phyloP scores from a whole-genome alignment of 1,284 basidiomycete genomes.

The Puccinia polysora region DNA sequence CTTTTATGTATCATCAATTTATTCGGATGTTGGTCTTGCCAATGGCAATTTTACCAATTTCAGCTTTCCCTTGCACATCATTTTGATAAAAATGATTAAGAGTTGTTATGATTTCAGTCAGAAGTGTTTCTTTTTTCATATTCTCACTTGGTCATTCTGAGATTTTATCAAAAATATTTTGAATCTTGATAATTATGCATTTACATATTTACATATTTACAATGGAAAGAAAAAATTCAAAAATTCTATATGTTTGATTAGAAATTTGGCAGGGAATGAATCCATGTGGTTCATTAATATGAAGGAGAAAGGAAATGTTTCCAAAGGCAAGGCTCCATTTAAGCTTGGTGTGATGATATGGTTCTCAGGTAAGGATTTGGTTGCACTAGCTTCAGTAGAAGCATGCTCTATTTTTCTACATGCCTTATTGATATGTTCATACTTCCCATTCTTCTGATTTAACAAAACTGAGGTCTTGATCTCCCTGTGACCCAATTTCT shows the following conservation, averaged over 20 bases:
- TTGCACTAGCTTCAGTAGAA: constrained; percentile 37
- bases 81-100: constrained; percentile 28
- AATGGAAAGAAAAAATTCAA: too few relatives aligned
- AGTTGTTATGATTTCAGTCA: constrained; percentile 38
- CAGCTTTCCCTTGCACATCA: constrained; percentile 28
- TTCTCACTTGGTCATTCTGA: not conserved
- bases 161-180: not conserved
- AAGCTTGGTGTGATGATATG: constrained; percentile 40
- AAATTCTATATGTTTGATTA: constrained; percentile 40
- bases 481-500: too few relatives aligned
- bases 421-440: too few relatives aligned
- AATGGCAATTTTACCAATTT: not conserved
- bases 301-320: constrained; percentile 36
- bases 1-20: not conserved
- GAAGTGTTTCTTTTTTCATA: not conserved
- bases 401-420: not conserved
- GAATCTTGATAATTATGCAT: not conserved
- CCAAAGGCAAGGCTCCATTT: constrained; percentile 35
- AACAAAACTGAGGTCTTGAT: too few relatives aligned
- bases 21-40: not conserved
- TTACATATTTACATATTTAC: not conserved
- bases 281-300: constrained; percentile 38
- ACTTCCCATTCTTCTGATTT: too few relatives aligned
- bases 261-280: constrained; percentile 37
- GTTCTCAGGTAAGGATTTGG: constrained; percentile 39